Conservation (phyloP, 805 yeast species). For the Lipomyces starkeyi region DNA sequence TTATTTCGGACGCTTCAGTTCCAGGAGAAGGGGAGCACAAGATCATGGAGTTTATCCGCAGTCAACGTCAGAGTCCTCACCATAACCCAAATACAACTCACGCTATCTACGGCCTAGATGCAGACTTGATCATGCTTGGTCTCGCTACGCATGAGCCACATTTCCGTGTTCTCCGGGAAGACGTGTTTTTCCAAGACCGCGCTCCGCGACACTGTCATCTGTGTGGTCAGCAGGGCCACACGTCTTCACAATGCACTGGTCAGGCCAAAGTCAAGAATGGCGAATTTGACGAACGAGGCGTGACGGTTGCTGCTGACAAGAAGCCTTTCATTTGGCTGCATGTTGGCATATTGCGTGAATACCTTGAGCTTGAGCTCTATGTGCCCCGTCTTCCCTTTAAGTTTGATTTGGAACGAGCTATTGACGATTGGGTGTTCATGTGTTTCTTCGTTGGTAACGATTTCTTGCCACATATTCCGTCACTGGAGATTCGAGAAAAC, state of each 20-base stretch:
- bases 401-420: conserved; percentile 91
- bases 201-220: conserved; percentile 60
- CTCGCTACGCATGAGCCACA: conserved; percentile 98
- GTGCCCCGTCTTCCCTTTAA: conserved; percentile 72
- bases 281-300: conserved; percentile 47
- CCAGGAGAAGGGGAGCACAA: conserved; percentile 99
- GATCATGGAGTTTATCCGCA: conserved; percentile 92
- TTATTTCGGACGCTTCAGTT: conserved; percentile 92
- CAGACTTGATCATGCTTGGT: conserved; percentile 94
- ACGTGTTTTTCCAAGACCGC: conserved; percentile 85
- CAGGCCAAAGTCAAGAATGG: conserved; percentile 52
- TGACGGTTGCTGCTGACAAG: conserved; percentile 46
- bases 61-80: conserved; percentile 83
- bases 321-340: conserved; percentile 96
- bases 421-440: conserved; percentile 98
- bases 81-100: conserved; percentile 94
- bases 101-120: conserved; percentile 96
- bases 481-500: conserved; percentile 91
- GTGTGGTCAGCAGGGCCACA: conserved; percentile 51
- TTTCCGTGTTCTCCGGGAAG: conserved; percentile 91
- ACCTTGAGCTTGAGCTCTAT: conserved; percentile 78
- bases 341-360: conserved; percentile 84
- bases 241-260: conserved; percentile 35
- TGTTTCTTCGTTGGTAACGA: conserved; percentile 99
- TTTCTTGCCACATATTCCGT: conserved; percentile 94